Base-by-base conservation (phyloP, 257 asterid species). In the Solanum chaucha region DNA sequence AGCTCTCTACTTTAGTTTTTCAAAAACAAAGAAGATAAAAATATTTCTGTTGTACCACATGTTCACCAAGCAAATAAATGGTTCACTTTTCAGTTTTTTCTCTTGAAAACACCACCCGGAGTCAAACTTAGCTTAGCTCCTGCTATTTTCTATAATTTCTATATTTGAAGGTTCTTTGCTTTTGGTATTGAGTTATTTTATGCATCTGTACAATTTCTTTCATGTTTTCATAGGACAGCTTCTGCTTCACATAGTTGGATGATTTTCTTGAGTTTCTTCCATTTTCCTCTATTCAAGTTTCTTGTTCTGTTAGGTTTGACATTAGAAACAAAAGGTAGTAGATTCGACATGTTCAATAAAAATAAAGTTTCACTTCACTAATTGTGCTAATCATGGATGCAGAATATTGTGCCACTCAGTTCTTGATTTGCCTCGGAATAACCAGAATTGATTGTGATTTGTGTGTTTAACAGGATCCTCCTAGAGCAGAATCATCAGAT, bases 401-500 rank as follows among this genome's bases (percentile, higher is more conserved):
- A 46, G 5, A 81, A 48, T 38, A 17, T 81, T 81, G 44, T 81
- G 68, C 28, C 41, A 30, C 68, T 30, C 68, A 48, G 68, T 81
- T 48, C 28, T 30, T 46, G 41, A 46, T 46, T 48, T 48, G 28
- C 44, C 9, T 28, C 30, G 32, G 85, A 80, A 41, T 65, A 30
- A 40, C 65, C 86, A 51, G 40, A 22, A 83, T 74, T 32, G 40
- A 81, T 88, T 67, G 86, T 89, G 77, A 61, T 61, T 90, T 41
- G 86, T 46, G 81, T 88, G 83, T 86, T 51, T 67, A 48, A 71
- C 92, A 95, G 98, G 92, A 90, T 86, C 89, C 89, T 86, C 90
- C 85, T 44, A 91, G 86, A 73, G 84, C 93, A 64, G 89, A 88
- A 38, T 91, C 97, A 58, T 90, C 91, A n/a, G 96, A 91, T 87